Evolutionary conservation across 768 basidiomycete species (phyloP), one percentile per base, ranked within the genome.

Genomic region (Kwoniella dendrophila): DNA sequence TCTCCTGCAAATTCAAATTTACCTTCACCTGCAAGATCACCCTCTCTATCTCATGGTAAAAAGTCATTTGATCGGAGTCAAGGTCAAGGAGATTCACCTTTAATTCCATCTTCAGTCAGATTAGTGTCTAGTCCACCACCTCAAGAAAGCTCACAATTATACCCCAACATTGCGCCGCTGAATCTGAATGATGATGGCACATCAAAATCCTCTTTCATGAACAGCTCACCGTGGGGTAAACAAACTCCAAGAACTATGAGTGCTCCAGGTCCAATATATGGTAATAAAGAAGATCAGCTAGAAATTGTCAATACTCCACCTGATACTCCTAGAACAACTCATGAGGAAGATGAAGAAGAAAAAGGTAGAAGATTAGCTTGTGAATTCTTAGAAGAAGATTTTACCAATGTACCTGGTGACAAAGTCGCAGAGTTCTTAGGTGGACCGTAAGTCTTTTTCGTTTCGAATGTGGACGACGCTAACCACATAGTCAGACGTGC

Each of bases 351-450:
- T 33, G 67, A 74, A 24, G 72, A 80, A 50, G 77, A 79, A 54
- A 70, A 85, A 60, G 93, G 86, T 1, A 86, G 85, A 70, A 87
- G 87, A 52, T 79, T 90, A 44, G 93, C 94, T 0, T 79, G 82
- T 34, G 85, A 86, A 57, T 94, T 90, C 78, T 91, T 90, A 85
- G 84, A 85, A 32, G 92, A 93, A 69, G 92, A 98, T 71, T 89
- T 89, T 68, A 83, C 83, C 16, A 94, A 93, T 75, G 77, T 94
- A 70, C 82, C 86, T 14, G 87, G 87, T 73, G 92, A 94, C 71
- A 95, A 94, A 81, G 91, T 97, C 70, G 93, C 95, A 0, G 92
- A 96, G 78, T 99, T 91, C 88, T 83, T 99, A 40, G 96, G 96
- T 70, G 88, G 91, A 76, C 81, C 85, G 93, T 97, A 69, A 81